Evolutionary conservation across 768 basidiomycete species (phyloP).

Genomic region (Pleurotus tuber-regium): DNA sequence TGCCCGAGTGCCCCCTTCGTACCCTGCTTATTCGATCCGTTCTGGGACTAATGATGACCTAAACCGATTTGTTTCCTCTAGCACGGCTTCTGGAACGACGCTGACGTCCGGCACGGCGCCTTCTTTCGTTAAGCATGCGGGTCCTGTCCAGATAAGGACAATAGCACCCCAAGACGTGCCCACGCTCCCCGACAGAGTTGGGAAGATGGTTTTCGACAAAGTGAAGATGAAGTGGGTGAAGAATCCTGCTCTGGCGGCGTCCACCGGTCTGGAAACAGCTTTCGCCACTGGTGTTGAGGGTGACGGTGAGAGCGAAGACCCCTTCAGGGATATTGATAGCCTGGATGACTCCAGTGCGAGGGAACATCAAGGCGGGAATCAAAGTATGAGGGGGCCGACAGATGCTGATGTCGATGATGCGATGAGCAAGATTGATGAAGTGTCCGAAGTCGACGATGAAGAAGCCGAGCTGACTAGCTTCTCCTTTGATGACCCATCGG

Average conservation of each 20-base stretch:
- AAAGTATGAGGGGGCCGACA: conserved; percentile 16
- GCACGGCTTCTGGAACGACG: conserved; percentile 77
- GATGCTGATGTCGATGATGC: conserved; percentile 20
- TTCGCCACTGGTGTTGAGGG: conserved; percentile 29
- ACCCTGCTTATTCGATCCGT: conserved; percentile 53
- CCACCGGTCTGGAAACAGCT: conserved; percentile 19
- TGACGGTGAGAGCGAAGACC: conserved; percentile 73
- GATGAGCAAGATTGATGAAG: conserved; percentile 50
- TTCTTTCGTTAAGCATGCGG: conserved; percentile 83
- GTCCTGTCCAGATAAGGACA: conserved; percentile 73
- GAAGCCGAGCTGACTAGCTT: conserved; percentile 71
- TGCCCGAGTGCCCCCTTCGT: conserved; percentile 34
- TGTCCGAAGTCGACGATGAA: conserved; percentile 56
- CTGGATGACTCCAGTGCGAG: conserved; percentile 53
- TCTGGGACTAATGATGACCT: conserved; percentile 65
- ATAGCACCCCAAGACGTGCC: conserved; percentile 83
- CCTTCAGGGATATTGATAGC: conserved; percentile 91
- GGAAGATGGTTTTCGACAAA: conserved; percentile 86
- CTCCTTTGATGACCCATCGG: conserved; percentile 62
- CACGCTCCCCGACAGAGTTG: conserved; percentile 71
- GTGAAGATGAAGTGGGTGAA: conserved; percentile 86
- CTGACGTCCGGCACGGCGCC: conserved; percentile 69
- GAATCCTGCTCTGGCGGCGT: conserved; percentile 37
- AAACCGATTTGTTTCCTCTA: conserved; percentile 87
- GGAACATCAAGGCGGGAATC: conserved; percentile 16